Conservation (phyloP, 345 rosid species). For the Turnera subulata region DNA sequence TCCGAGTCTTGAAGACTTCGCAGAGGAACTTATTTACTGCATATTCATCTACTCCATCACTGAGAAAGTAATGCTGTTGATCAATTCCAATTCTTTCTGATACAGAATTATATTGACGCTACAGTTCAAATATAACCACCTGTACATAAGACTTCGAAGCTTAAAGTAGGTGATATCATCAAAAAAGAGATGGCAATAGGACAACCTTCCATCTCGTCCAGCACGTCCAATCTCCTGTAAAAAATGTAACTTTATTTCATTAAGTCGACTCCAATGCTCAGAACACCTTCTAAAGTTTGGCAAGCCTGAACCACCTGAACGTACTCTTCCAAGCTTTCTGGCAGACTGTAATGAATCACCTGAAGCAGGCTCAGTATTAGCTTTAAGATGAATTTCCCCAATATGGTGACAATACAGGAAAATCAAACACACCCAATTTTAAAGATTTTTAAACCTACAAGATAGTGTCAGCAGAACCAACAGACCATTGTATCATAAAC, state of each 20-base stretch:
- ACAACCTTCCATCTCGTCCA: constrained; percentile 86
- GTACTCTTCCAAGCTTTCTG: constrained; percentile 98
- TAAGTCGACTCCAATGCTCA: constrained; percentile 6
- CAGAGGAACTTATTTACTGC: constrained; percentile 74
- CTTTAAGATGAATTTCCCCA: too few species aligned
- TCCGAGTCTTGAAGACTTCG: constrained; percentile 52
- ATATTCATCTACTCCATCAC: constrained; percentile 96
- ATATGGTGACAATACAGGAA: too few species aligned
- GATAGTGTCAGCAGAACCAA: neutral
- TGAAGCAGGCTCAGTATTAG: constrained; percentile 22
- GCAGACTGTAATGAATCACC: constrained; percentile 92
- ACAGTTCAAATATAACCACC: constrained; percentile 36
- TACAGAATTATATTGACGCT: neutral
- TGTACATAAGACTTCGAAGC: constrained; percentile 88
- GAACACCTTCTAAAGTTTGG: constrained; percentile 14
- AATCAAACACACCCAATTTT: too few species aligned
- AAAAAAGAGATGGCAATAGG: constrained; percentile 81
- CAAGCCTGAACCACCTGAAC: constrained; percentile 61
- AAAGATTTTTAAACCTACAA: too few species aligned
- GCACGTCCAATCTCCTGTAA: constrained; percentile 90
- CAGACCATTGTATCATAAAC: neutral
- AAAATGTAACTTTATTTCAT: constrained; percentile 15
- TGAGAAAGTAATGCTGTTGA: constrained; percentile 27
- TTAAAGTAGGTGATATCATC: constrained; percentile 72
- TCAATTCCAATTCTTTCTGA: constrained; percentile 15